Evolutionary conservation across 768 basidiomycete genomes (phyloP), one percentile per base, ranked within the genome.

Genomic region (Guyanaporus albipodus): DNA sequence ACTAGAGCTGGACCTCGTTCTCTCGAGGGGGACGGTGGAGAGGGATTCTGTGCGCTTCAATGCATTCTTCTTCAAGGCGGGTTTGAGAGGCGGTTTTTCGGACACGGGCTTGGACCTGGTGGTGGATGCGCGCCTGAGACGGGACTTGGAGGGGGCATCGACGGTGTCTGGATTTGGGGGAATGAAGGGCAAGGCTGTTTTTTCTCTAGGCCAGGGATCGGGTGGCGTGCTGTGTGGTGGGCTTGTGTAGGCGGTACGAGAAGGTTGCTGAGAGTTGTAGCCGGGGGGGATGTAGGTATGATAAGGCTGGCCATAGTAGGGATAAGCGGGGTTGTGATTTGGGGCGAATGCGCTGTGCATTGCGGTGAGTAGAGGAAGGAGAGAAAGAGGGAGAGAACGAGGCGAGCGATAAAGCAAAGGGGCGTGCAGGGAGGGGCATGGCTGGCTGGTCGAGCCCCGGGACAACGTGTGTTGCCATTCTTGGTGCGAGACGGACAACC

Each of bases 11-110:
- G 73, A 73, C 49, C 76, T 70, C 11, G 65, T 67, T 46, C 75
- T 67, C 38, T 67, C 57, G 10, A 71, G 58, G 35, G 66, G 62
- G 18, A 47, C 42, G 40, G 54, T 47, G 10, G 57, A 48, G 28
- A 63, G 53, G 23, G 65, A 56, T 14, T 55, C 53, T 22, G 60
- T 44, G 17, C 54, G 66, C 48, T 47, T 64, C 43, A 49, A 49
- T 17, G 61, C 60, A 17, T 69, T 57, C 59, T 75, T 80, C 62
- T 79, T 85, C 61, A 85, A 63, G 0, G 80, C 81, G 27, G 84
- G 76, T 64, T 74, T 84, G 32, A 80, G 67, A 11, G 66, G 74
- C 2, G 66, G 69, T 38, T 60, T 64, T 29, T 67, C 66, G 1
- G 58, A 55, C 18, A 54, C 2, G 8, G 57, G 50, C 28, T 45